Base-by-base conservation (phyloP, 2,329 filamentous ascomycete genomes). In the Ophiostoma quercus region DNA sequence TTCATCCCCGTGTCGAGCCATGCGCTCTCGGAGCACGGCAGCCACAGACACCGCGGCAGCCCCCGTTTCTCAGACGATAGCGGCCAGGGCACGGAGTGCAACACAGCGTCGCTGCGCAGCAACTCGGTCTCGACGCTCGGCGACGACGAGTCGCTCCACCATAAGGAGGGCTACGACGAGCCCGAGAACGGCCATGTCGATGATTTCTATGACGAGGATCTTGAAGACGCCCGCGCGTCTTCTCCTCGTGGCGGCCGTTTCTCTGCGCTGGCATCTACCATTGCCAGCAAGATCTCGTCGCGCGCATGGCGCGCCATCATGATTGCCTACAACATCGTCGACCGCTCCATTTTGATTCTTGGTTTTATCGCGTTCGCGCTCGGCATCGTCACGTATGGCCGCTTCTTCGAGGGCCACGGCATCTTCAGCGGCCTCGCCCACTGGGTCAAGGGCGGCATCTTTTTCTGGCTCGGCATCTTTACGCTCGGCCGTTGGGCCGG, bases 361-460 rank as follows among this genome's bases (percentile, higher is more conserved):
- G 92, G 92, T 1, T 96, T 94, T 74, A 80, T 91, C 62, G 85
- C 88, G 0, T 79, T 97, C 19, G 81, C 85, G 25, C 90, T 88
- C 3, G 94, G 94, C 5, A 85, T 90, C 47, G 85, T 92, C 39
- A 88, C 92, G 0, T 94, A 91, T 76, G 91, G 88, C 34, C 91
- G 94, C 37, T 90, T 97, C 73, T 95, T 95, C 78, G 88, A 90
- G 77, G 90, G 86, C 5, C 78, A 79, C 29, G 83, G 83, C 2
- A 82, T 97, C 70, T 96, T 94, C 82, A 94, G 89, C 74, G 92
- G 94, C 1, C 83, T 97, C 60, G 94, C 94, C 8, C 94, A 98
- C 77, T 97, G 92, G 82, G 88, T 97, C 78, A 98, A 98, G 78
- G 94, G 94, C 65, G 92, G 92, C 3, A 90, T 98, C 69, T 98